A percentile compares a stretch with the other conserved stretches of the same genome.
Evolutionary conservation across 1,284 basidiomycete species (phyloP).

Genomic region (Ganoderma leucocontextum): DNA sequence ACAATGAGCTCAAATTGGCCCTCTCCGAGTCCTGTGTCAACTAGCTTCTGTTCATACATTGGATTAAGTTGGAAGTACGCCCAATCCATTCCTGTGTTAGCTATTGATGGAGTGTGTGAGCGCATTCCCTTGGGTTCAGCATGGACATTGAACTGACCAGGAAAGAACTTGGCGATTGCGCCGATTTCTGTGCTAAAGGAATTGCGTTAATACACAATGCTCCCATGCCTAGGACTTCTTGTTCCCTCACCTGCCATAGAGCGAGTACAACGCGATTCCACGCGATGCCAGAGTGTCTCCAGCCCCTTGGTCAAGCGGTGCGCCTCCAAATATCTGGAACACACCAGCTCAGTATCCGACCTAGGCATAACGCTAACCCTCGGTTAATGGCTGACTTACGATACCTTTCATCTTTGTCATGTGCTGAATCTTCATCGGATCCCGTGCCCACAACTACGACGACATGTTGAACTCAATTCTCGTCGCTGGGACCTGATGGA

Average conservation of each 20-base stretch:
- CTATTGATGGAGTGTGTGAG: conserved; percentile 9
- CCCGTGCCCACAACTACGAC: conserved; percentile 32
- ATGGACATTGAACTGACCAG: conserved; percentile 12
- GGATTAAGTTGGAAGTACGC: conserved; percentile 29
- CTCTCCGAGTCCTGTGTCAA: conserved; percentile 32
- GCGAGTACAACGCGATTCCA: conserved; percentile 34
- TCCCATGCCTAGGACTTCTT: not conserved
- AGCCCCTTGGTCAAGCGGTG: conserved; percentile 37
- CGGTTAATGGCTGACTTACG: conserved; percentile 16
- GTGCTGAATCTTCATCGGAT: conserved; percentile 28
- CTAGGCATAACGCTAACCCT: too few species aligned
- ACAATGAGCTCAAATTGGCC: conserved; percentile 34
- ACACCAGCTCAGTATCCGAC: not conserved
- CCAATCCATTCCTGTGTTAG: conserved; percentile 34
- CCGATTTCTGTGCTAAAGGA: conserved; percentile 36
- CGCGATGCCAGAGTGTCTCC: conserved; percentile 37
- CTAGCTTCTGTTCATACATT: conserved; percentile 13
- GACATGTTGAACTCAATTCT: not conserved
- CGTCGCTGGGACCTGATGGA: too few species aligned
- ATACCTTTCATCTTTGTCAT: conserved; percentile 33
- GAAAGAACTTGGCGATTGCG: conserved; percentile 24
- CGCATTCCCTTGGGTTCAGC: not conserved
- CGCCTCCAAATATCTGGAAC: conserved; percentile 42
- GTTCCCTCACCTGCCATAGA: conserved; percentile 38
- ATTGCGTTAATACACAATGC: not conserved